These are phyloP conservation scores for Schizopora paradoxa DNA, from an alignment of 1,284 basidiomycete genomes.

Conservation along the genomic window DNA sequence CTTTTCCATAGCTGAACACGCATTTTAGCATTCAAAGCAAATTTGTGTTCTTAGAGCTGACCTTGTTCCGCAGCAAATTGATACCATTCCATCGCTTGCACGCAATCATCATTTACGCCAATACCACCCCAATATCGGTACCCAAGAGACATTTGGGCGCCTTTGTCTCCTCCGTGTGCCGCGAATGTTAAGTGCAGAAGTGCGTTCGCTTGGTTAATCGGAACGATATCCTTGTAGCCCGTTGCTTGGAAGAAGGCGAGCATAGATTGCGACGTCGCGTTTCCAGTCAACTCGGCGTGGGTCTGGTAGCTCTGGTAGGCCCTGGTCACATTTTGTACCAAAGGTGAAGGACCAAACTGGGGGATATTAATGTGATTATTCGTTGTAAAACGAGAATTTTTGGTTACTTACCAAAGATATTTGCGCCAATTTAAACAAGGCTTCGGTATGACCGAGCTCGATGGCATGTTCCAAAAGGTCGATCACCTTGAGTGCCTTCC, in stretches of 20 bases:
- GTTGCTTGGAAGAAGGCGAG: slow-evolving; percentile 86
- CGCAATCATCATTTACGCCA: slow-evolving; percentile 82
- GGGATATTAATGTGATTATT: neutral
- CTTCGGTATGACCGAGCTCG: slow-evolving; percentile 73
- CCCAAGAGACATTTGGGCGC: slow-evolving; percentile 88
- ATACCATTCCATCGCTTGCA: slow-evolving; percentile 81
- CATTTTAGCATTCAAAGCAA: slow-evolving; percentile 5
- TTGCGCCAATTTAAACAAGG: slow-evolving; percentile 65
- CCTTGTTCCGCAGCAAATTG: slow-evolving; percentile 81
- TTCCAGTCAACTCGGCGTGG: slow-evolving; percentile 66
- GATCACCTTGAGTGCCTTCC: slow-evolving; percentile 69
- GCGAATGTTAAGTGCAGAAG: slow-evolving; percentile 93
- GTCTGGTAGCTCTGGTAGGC: slow-evolving; percentile 55
- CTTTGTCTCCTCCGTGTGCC: slow-evolving; percentile 79
- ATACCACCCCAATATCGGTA: slow-evolving; percentile 97
- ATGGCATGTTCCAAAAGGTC: slow-evolving; percentile 75
- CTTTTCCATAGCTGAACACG: slow-evolving; percentile 57
- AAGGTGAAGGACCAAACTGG: slow-evolving; percentile 67
- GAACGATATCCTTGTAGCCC: slow-evolving; percentile 71
- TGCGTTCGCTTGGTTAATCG: slow-evolving; percentile 67
- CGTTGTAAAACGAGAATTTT: slow-evolving; percentile 12
- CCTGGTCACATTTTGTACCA: slow-evolving; percentile 56
- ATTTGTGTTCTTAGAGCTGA: slow-evolving; percentile 29
- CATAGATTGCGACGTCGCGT: slow-evolving; percentile 79
- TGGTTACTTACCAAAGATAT: slow-evolving; percentile 60